Evolutionary conservation across 805 yeast species (phyloP), one percentile per base, ranked within the genome.

Genomic region (Cyberlindnera saturnus): DNA sequence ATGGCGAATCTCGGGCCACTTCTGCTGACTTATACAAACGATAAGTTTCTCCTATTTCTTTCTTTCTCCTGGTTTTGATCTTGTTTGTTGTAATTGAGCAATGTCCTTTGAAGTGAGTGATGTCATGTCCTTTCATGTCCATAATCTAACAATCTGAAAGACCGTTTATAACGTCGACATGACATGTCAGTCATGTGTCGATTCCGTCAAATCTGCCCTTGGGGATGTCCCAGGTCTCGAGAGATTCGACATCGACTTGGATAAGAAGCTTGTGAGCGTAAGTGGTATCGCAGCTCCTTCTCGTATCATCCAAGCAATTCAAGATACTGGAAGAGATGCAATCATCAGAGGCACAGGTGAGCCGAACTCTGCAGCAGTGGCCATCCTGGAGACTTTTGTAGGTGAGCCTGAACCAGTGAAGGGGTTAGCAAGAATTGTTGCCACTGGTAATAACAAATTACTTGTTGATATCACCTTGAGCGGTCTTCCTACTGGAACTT

Each of bases 281-380:
- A 65, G 66, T 19, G 95, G 96, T 4, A 60, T 74, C 1, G 70
- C 75, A 4, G 81, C 96, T 5, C 98, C 98, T 1, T 85, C 95
- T 2, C 64, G 62, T 13, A 75, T 90, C 32, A 81, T 89, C 32
- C 66, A 66, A 40, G 76, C 85, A 0, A 76, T 91, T 44, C 90
- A 84, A 60, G 57, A 57, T 2, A 79, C 82, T 3, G 96, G 97
- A 1, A 77, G 80, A 50, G 97, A 91, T 57, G 96, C 96, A 4
- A 86, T 91, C 50, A 83, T 91, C 19, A 72, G 98, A 46, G 98
- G 98, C 6, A 79, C 96, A 0, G 97, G 97, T 3, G 73, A 70
- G 44, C 82, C 95, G 15, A 82, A 90, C 60, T 75, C 86, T 16
- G 96, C 97, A 0, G 96, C 96, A 0, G 98, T 90, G 29, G 80